Conservation (phyloP, 148 eudicot genomes). For the Oxyria digyna region DNA sequence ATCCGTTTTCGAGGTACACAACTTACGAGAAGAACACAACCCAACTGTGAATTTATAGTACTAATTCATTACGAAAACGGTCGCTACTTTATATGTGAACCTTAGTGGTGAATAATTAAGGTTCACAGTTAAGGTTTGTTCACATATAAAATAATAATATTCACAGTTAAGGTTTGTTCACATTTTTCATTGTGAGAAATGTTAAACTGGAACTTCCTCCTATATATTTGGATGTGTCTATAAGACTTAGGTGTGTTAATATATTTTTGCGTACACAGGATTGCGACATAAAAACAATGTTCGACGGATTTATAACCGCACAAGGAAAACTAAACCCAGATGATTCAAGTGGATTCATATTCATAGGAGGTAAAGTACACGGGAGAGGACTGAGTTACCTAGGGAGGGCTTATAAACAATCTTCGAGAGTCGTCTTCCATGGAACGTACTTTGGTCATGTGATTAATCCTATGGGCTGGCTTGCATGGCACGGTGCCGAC, state of each 20-base stretch:
- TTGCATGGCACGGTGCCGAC: slow-evolving; percentile 3
- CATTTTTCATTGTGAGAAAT: too few species aligned
- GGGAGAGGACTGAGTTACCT: slow-evolving; percentile 13
- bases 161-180: too few species aligned
- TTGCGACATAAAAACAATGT: slow-evolving; percentile 19
- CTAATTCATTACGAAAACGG: too few species aligned
- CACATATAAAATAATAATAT: too few species aligned
- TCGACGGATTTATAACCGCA: slow-evolving; percentile 20
- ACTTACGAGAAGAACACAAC: too few species aligned
- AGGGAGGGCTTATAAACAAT: slow-evolving; percentile 14
- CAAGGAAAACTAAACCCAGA: slow-evolving; percentile 6
- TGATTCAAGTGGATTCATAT: slow-evolving; percentile 18
- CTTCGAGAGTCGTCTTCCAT: slow-evolving; percentile 16
- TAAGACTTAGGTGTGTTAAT: background rate
- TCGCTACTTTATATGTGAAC: too few species aligned
- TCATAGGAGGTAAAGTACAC: slow-evolving; percentile 6
- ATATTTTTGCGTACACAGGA: slow-evolving; percentile 8
- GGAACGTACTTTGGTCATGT: background rate
- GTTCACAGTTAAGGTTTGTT: too few species aligned
- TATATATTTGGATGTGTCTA: too few species aligned
- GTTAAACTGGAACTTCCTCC: too few species aligned
- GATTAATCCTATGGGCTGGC: slow-evolving; percentile 16
- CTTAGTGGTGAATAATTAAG: too few species aligned
- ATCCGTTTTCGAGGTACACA: slow-evolving; percentile 29
- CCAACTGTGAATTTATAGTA: too few species aligned